phyloP scores from a whole-genome alignment of 2,329 filamentous ascomycete species.

The Tolypocladium tundrense region DNA sequence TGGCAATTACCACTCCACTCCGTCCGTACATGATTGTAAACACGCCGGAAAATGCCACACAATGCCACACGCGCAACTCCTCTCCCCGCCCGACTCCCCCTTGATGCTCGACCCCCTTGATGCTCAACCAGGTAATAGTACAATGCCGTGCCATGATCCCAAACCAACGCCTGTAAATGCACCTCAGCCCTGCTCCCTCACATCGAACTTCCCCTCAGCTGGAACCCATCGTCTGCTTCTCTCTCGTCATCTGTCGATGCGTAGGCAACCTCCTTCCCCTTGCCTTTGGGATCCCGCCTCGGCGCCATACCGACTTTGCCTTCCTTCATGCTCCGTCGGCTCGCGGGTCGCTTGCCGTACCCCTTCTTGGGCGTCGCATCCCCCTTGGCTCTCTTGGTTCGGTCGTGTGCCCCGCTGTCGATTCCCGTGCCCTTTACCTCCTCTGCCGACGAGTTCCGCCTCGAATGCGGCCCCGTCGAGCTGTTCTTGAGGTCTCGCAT shows the following conservation, averaged over 20 bases:
- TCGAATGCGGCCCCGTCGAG: constrained; percentile 35
- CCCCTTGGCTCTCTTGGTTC: constrained; percentile 15
- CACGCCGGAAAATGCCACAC: background rate
- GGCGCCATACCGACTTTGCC: constrained; percentile 15
- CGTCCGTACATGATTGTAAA: background rate
- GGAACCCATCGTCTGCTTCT: constrained; percentile 16
- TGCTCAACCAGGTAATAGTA: background rate
- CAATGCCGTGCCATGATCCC: background rate
- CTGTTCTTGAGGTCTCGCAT: constrained; percentile 53
- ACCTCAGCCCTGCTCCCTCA: constrained; percentile 10
- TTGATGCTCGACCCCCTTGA: background rate
- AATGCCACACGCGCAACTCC: background rate
- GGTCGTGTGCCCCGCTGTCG: constrained; percentile 24
- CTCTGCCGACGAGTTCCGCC: constrained; percentile 41
- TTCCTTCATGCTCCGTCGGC: constrained; percentile 32
- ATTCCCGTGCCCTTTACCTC: constrained; percentile 18
- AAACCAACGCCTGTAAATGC: constrained; percentile 1
- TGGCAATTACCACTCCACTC: background rate
- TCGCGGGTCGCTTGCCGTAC: constrained; percentile 21
- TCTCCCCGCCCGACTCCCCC: background rate
- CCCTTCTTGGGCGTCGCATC: constrained; percentile 16
- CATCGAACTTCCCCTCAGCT: constrained; percentile 31
- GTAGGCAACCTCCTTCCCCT: constrained; percentile 35
- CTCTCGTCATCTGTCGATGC: constrained; percentile 25
- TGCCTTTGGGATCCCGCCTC: constrained; percentile 28